A percentile compares a stretch with the other conserved stretches of the same genome.
These are phyloP conservation scores for Zygosaccharomyces pseudorouxii DNA, from an alignment of 805 yeast species.

Conservation along the genomic window DNA sequence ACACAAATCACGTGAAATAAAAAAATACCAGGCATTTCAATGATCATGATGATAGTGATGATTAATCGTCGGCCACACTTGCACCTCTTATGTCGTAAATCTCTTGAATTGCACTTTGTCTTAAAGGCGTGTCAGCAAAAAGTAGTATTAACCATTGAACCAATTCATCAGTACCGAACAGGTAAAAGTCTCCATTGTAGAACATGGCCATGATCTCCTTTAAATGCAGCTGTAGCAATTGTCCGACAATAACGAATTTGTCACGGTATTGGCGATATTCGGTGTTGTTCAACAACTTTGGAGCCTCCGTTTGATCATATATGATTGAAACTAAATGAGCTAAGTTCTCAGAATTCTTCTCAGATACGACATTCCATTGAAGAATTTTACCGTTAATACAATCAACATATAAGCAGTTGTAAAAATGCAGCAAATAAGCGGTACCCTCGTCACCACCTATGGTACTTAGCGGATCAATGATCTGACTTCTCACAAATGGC, in stretches of 20 bases:
- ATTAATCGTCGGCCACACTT: slow-evolving; percentile 37
- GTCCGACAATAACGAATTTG: slow-evolving; percentile 28
- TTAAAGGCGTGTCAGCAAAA: slow-evolving; percentile 40
- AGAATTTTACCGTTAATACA: slow-evolving; percentile 22
- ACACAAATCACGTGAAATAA: slow-evolving; percentile 5
- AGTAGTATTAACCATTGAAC: slow-evolving; percentile 36
- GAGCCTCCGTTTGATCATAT: slow-evolving; percentile 27
- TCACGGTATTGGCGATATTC: slow-evolving; percentile 27
- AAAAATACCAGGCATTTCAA: no score
- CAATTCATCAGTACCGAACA: slow-evolving; percentile 37
- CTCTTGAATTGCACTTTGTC: slow-evolving; percentile 36
- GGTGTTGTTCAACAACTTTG: slow-evolving; percentile 15
- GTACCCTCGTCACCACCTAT: slow-evolving; percentile 15
- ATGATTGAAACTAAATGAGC: slow-evolving; percentile 26
- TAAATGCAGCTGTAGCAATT: slow-evolving; percentile 36
- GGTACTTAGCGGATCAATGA: slow-evolving; percentile 18
- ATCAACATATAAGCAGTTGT: slow-evolving; percentile 22
- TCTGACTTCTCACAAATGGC: slow-evolving; percentile 20
- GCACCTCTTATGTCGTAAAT: slow-evolving; percentile 43
- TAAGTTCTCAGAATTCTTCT: slow-evolving; percentile 31
- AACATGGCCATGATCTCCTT: slow-evolving; percentile 40
- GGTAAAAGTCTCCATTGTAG: slow-evolving; percentile 39
- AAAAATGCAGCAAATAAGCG: slow-evolving; percentile 11
- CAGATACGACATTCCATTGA: slow-evolving; percentile 34
- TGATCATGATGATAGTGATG: not conserved